These are phyloP conservation scores for Castanopsis chinensis DNA, from an alignment of 306 rosid species.

Conservation along the genomic window DNA sequence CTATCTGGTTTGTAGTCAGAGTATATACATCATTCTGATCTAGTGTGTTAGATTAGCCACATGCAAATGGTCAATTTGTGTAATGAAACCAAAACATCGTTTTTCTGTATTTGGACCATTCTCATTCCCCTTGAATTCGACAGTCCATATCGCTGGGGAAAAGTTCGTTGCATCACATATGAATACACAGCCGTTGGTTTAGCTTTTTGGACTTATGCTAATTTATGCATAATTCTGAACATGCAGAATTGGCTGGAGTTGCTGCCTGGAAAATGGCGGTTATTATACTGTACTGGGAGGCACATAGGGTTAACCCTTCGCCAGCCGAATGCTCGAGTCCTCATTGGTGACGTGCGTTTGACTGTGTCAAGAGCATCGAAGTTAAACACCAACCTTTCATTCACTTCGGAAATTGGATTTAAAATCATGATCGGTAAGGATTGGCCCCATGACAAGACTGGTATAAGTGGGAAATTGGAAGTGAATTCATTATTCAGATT, in stretches of 20 bases:
- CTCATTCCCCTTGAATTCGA: neutral
- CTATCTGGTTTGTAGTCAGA: neutral
- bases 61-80: neutral
- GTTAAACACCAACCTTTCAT: constrained; percentile 49
- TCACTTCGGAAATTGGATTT: constrained; percentile 67
- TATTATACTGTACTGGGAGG: constrained; percentile 85
- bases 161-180: neutral
- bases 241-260: constrained; percentile 81
- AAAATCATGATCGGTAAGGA: constrained; percentile 67
- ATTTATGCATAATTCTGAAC: neutral
- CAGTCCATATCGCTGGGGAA: neutral
- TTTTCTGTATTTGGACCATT: neutral
- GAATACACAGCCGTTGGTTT: neutral
- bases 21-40: neutral
- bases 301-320: constrained; percentile 90
- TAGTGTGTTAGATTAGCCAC: neutral
- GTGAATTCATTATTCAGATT: constrained; percentile 54
- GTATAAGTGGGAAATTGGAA: constrained; percentile 68
- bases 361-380: constrained; percentile 54
- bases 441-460: constrained; percentile 91
- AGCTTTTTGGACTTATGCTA: neutral
- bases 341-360: constrained; percentile 70
- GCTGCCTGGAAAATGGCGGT: constrained; percentile 96
- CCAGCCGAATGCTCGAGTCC: constrained; percentile 76
- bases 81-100: neutral